A percentile compares a stretch with the other conserved stretches of the same genome.
Conservation (phyloP, 2,329 filamentous ascomycete genomes). For the Aspergillus pseudoterreus region DNA sequence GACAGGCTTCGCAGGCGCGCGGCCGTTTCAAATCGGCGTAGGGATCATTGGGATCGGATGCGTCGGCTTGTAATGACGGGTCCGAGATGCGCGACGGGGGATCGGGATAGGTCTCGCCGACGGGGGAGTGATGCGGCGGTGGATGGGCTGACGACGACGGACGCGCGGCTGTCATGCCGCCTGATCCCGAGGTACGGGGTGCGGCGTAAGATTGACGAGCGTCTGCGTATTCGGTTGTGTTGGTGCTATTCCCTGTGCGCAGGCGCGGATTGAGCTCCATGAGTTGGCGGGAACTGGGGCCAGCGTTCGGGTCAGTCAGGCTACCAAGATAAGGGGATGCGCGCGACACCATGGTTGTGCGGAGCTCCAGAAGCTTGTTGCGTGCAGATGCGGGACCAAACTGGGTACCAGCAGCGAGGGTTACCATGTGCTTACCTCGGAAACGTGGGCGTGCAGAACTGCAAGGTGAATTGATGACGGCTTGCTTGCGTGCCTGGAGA, state of each 20-base stretch:
- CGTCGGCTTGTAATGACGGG: background rate
- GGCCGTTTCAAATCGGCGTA: conserved; percentile 59
- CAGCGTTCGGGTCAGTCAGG: conserved; percentile 7
- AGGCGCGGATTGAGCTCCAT: conserved; percentile 36
- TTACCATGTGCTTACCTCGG: too few species aligned
- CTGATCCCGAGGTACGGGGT: too few species aligned
- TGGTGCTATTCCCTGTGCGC: conserved; percentile 9
- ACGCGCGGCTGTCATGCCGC: too few species aligned
- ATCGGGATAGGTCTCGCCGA: conserved; percentile 24
- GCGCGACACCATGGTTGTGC: background rate
- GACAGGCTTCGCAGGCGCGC: conserved; percentile 72
- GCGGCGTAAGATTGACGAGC: too few species aligned
- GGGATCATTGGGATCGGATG: conserved; percentile 17
- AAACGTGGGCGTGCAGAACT: too few species aligned
- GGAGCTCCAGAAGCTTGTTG: background rate
- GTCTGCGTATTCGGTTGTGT: conserved; percentile 8
- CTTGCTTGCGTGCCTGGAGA: too few species aligned
- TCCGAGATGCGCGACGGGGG: conserved; percentile 12
- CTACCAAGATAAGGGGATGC: background rate
- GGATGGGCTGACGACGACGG: background rate
- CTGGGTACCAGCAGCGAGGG: too few species aligned
- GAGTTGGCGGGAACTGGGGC: conserved; percentile 15
- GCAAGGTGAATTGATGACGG: too few species aligned
- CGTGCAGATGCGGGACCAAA: too few species aligned
- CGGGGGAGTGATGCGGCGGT: background rate